Evolutionary conservation across 495 filamentous ascomycete genomes (phyloP), one percentile per base, ranked within the genome.

Genomic region (Annulohypoxylon moriforme): DNA sequence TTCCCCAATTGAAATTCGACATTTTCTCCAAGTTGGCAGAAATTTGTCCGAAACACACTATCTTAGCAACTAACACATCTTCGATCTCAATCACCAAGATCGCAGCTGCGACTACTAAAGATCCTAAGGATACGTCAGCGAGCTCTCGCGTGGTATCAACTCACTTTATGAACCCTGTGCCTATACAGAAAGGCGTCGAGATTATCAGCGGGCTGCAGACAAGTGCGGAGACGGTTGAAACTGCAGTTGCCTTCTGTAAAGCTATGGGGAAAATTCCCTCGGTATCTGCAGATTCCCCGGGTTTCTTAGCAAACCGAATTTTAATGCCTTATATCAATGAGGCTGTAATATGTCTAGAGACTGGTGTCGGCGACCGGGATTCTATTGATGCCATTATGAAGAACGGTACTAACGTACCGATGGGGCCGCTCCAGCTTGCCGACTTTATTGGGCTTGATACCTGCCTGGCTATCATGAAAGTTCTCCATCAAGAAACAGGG

Each of bases 291-390:
- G 96, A 99, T 78, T 89, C 92, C 0, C 96, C 96, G 1, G 96
- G 96, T 1, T 99, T 99, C 83, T 82, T 99, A 2, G 96, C 96
- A 14, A 99, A 99, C 75, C 86, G 96, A 10, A 98, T 99, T 56
- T 82, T 99, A 69, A 98, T 99, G 96, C 96, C 96, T 0, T 99
- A 99, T 78, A 97, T 99, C 83, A 99, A 99, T 79, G 96, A 99
- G 82, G 96, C 96, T 2, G 85, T 99, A 38, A 97, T 97, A 65
- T 99, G 96, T 80, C 84, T 99, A 6, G 96, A 99, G 79, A 98
- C 96, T 1, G 93, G 93, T 1, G 88, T 99, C 1, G 96, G 96
- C 14, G 83, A 84, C 60, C 90, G 91, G 61, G 93, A 98, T 64
- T 91, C 94, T 70, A 98, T 99, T 65, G 96, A 99, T 77, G 91